Percentiles rank a stretch among this genome's conserved stretches.
Conservation (phyloP, 352 stramenopile species). For the Blastocystis sp. region DNA sequence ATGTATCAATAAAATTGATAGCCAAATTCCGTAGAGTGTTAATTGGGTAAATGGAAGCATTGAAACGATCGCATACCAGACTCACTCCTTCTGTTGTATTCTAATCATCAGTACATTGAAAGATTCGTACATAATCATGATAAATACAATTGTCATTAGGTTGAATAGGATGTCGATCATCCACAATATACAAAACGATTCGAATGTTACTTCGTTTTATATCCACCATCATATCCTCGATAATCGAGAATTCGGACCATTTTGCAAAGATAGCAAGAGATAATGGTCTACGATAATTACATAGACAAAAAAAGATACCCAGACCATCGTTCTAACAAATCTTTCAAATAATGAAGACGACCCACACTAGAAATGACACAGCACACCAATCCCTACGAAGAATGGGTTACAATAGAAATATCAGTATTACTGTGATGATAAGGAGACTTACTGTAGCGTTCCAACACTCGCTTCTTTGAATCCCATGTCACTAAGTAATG, state of each 20-base stretch:
- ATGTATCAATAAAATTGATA: neutral
- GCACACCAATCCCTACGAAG: neutral
- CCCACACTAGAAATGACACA: neutral
- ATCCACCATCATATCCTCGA: neutral
- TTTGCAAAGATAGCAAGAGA: neutral
- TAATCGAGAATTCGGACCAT: neutral
- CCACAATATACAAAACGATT: neutral
- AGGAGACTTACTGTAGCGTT: neutral
- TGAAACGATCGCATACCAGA: neutral
- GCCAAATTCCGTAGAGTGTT: conserved; percentile 1
- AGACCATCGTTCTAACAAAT: neutral
- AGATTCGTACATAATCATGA: neutral
- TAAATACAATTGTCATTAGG: neutral
- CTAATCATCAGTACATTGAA: neutral
- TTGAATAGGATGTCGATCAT: neutral
- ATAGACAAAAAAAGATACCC: neutral
- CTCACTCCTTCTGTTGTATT: neutral
- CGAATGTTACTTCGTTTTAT: neutral
- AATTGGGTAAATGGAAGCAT: conserved; percentile 33
- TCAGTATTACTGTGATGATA: neutral
- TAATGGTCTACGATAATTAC: neutral
- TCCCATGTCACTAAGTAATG: conserved; percentile 3
- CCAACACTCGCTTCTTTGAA: neutral
- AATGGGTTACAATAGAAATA: neutral
- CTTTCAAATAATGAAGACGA: neutral